phyloP scores from a whole-genome alignment of 495 filamentous ascomycete genomes.

The Terfezia claveryi region DNA sequence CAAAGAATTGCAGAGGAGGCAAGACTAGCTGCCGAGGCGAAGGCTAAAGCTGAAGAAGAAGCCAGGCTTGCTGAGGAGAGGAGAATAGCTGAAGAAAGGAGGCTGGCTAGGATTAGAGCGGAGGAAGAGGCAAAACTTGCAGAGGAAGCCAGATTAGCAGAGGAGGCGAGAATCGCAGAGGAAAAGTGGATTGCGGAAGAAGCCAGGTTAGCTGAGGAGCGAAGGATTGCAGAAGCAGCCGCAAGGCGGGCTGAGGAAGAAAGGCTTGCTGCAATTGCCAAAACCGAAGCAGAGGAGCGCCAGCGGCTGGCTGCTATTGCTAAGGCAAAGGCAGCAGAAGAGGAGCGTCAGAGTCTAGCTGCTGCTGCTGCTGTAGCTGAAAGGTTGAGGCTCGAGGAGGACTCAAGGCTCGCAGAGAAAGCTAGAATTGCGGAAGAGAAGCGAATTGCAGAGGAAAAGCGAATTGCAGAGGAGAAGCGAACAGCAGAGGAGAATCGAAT shows the following conservation, averaged over 20 bases:
- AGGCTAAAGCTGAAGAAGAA: neutral
- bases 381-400: neutral
- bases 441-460: neutral
- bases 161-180: neutral
- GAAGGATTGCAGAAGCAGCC: neutral
- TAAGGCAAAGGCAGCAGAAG: slow-evolving; percentile 1
- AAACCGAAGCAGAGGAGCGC: neutral
- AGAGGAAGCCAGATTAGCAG: neutral
- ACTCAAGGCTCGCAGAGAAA: neutral
- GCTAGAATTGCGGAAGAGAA: neutral
- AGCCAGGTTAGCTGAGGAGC: neutral
- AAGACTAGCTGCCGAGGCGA: neutral
- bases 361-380: neutral
- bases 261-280: slow-evolving; percentile 1
- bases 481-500: neutral
- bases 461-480: neutral
- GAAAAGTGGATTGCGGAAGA: neutral
- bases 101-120: neutral
- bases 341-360: neutral
- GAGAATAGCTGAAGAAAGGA: neutral
- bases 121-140: neutral
- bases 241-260: neutral
- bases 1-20: neutral
- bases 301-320: neutral
- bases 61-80: neutral